Base-by-base conservation (phyloP, 192 early-diverging fungal genomes). In the Haplosporangium gracile region DNA sequence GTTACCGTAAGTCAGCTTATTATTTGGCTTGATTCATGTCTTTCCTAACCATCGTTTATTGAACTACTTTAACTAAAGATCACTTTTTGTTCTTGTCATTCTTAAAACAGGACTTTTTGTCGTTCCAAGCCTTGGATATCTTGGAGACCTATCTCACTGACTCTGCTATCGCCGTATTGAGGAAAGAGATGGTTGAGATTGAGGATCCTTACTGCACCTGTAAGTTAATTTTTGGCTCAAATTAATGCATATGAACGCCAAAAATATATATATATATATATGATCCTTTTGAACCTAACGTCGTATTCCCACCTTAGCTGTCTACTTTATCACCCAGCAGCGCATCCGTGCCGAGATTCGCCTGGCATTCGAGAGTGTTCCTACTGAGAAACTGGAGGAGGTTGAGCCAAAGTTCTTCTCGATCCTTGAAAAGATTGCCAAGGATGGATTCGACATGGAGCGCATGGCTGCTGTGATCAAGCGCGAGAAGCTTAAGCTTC, bases 101-200 rank as follows among this genome's bases (percentile, higher is more conserved):
- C 8, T 39, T 45, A n/a, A n/a, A 0, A 24, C 73, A 81, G 82
- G 82, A 85, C 42, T 81, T 81, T 45, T 40, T 82, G 39, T 70
- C 75, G 8, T 85, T 75, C 74, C 78, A 77, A 80, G 74, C 77
- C 32, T 29, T 85, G 75, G 79, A 77, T 39, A 82, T 87, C 26
- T n/a, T 82, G 18, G 79, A 80, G 68, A 89, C 80, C 2, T 93
- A 92, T 73, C 82, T 93, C 24, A 90, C 92, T 0, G 93, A 93
- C 82, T 93, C 93, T 40, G 86, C 93, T 38, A 89, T 92, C 3
- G 88, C 93, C 15, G 79, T 92, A 10, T 75, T 93, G 43, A 89
- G 88, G 75, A 92, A 90, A 49, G 90, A 92, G 70, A 92, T 93
- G 89, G 93, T 93, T 20, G 93, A 93, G 76, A 92, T 90, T 47